Conservation (phyloP, 495 filamentous ascomycete species). For the Friedmanniomyces simplex region DNA sequence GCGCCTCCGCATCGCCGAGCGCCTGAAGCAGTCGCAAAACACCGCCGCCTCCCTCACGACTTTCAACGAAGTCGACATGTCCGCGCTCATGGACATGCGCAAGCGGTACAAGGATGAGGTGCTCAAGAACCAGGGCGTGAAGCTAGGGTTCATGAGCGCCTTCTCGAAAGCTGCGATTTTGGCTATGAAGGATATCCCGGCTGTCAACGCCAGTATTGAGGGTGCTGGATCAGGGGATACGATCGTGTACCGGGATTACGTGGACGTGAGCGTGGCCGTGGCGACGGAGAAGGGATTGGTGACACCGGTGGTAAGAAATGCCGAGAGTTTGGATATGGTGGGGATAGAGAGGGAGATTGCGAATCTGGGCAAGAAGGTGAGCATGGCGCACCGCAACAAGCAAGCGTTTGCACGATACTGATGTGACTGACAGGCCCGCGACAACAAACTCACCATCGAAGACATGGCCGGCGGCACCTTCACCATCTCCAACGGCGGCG, state of each 20-base stretch:
- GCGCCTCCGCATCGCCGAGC: conserved; percentile 93
- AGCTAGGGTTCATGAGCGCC: conserved; percentile 97
- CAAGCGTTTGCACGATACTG: not conserved
- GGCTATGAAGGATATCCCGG: conserved; percentile 87
- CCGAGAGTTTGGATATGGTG: conserved; percentile 75
- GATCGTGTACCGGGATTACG: conserved; percentile 95
- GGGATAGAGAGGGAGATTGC: conserved; percentile 88
- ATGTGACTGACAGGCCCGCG: conserved; percentile 55
- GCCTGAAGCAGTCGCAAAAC: conserved; percentile 98
- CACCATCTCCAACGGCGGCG: conserved; percentile 89
- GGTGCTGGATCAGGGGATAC: conserved; percentile 91
- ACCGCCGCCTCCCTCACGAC: conserved; percentile 94
- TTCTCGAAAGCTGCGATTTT: conserved; percentile 87
- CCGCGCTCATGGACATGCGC: conserved; percentile 89
- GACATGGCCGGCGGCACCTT: conserved; percentile 99
- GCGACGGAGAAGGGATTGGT: conserved; percentile 97
- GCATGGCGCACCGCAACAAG: too few species aligned
- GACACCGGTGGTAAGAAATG: conserved; percentile 91
- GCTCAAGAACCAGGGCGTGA: conserved; percentile 90
- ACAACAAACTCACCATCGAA: conserved; percentile 95
- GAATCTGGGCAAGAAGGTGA: conserved; percentile 86
- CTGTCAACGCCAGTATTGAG: conserved; percentile 97
- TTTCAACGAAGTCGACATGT: conserved; percentile 99
- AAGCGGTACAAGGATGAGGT: conserved; percentile 94
- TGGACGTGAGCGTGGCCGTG: conserved; percentile 94